Percentiles rank a stretch among this genome's conserved stretches.
These are phyloP conservation scores for Zymoseptoria crescenta DNA, from an alignment of 2,329 filamentous ascomycete genomes.

Conservation along the genomic window DNA sequence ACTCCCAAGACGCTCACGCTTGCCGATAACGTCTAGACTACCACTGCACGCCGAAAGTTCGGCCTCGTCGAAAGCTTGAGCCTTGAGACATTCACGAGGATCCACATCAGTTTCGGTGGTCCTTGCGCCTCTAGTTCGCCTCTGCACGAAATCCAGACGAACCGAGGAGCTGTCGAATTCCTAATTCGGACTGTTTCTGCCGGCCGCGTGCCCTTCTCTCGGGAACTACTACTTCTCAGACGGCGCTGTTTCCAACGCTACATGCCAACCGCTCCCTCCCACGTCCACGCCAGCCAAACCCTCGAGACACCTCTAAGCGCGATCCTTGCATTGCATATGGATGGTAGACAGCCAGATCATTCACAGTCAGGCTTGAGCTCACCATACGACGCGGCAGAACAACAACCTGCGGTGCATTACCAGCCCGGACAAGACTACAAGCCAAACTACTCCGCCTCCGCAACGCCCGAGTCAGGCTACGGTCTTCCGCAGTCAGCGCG, in stretches of 20 bases:
- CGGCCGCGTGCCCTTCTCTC: background rate
- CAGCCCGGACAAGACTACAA: conserved; percentile 73
- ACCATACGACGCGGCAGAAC: conserved; percentile 55
- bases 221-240: conserved; percentile 1
- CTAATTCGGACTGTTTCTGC: background rate
- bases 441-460: conserved; percentile 59
- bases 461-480: conserved; percentile 86
- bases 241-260: background rate
- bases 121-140: conserved; percentile 12
- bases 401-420: conserved; percentile 87
- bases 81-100: background rate
- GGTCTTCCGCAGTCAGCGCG: conserved; percentile 62
- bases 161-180: background rate
- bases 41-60: background rate
- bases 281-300: conserved; percentile 22
- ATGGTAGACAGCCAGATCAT: conserved; percentile 47
- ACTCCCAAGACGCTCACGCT: background rate
- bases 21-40: background rate
- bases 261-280: background rate
- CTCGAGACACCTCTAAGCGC: conserved; percentile 36
- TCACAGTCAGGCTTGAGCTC: conserved; percentile 47
- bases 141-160: conserved; percentile 19
- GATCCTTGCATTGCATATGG: conserved; percentile 39
- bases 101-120: background rate
- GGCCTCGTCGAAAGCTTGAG: background rate